phyloP scores from a whole-genome alignment of 2,329 filamentous ascomycete species.

The Botrytis medusae region DNA sequence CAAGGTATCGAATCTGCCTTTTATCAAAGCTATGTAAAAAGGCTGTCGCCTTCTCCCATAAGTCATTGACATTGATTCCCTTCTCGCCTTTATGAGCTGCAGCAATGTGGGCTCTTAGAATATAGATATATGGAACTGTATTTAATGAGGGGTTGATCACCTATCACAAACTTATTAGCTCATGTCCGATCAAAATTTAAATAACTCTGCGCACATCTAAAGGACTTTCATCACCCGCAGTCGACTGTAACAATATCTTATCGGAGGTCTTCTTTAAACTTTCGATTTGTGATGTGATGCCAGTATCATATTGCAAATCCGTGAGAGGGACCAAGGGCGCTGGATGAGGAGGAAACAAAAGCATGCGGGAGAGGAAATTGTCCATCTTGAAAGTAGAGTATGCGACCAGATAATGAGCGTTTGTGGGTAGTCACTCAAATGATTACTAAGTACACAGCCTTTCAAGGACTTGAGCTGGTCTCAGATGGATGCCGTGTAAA shows the following conservation, averaged over 20 bases:
- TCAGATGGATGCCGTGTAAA: background rate
- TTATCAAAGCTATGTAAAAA: conserved; percentile 48
- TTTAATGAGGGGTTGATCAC: conserved; percentile 54
- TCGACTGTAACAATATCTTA: conserved; percentile 38
- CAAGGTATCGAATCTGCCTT: conserved; percentile 54
- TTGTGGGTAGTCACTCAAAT: background rate
- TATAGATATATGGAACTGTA: conserved; percentile 58
- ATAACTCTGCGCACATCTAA: conserved; percentile 40
- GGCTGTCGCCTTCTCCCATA: conserved; percentile 51
- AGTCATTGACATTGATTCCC: conserved; percentile 29
- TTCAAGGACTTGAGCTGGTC: background rate
- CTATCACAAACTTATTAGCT: conserved; percentile 28
- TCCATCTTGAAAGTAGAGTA: conserved; percentile 34
- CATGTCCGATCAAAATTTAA: background rate
- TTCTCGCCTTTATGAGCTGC: conserved; percentile 40
- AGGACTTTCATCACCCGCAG: conserved; percentile 40
- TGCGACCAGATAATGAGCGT: conserved; percentile 8
- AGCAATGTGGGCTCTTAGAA: conserved; percentile 51
- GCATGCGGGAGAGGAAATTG: conserved; percentile 41
- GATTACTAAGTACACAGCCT: background rate
- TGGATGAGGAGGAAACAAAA: conserved; percentile 44
- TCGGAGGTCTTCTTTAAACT: conserved; percentile 42
- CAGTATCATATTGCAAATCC: conserved; percentile 46
- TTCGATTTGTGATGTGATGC: conserved; percentile 43
- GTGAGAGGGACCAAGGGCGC: conserved; percentile 39